phyloP scores from a whole-genome alignment of 495 filamentous ascomycete genomes.

The Lasiosphaeria miniovina region DNA sequence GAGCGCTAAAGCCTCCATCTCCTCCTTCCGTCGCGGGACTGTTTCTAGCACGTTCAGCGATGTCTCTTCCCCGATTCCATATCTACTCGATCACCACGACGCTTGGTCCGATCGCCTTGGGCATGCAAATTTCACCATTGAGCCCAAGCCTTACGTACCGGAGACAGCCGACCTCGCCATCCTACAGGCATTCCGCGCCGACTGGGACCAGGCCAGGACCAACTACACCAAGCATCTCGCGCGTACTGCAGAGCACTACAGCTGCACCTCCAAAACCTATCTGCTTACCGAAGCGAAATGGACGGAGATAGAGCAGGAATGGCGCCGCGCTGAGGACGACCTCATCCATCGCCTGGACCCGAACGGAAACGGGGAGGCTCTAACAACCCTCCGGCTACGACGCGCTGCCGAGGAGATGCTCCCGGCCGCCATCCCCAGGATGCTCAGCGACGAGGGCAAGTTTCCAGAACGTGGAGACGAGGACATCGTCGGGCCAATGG shows the following conservation, averaged over 20 bases:
- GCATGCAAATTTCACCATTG: slow-evolving; percentile 89
- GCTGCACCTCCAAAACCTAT: slow-evolving; percentile 78
- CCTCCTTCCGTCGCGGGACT: slow-evolving; percentile 62
- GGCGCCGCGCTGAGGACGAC: slow-evolving; percentile 63
- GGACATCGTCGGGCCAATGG: slow-evolving; percentile 93
- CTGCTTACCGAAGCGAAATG: slow-evolving; percentile 80
- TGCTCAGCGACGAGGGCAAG: slow-evolving; percentile 67
- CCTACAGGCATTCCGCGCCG: slow-evolving; percentile 64
- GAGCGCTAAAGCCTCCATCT: slow-evolving; percentile 72
- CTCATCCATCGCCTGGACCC: slow-evolving; percentile 48
- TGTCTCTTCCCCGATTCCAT: slow-evolving; percentile 47
- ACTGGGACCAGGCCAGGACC: slow-evolving; percentile 77
- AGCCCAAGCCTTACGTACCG: slow-evolving; percentile 75
- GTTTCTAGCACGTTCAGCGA: slow-evolving; percentile 35
- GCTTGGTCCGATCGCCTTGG: slow-evolving; percentile 80
- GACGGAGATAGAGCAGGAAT: slow-evolving; percentile 68
- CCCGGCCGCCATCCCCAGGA: slow-evolving; percentile 43
- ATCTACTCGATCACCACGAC: slow-evolving; percentile 64
- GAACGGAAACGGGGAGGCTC: slow-evolving; percentile 28
- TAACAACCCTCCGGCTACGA: slow-evolving; percentile 25
- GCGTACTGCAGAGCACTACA: slow-evolving; percentile 83
- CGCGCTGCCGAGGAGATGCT: slow-evolving; percentile 38
- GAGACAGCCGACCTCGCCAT: slow-evolving; percentile 53
- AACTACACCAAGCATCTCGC: slow-evolving; percentile 83
- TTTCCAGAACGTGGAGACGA: slow-evolving; percentile 85